Percentiles rank a stretch among this genome's conserved stretches.
phyloP scores from a whole-genome alignment of 768 basidiomycete species.

The Pisolithus tinctorius region DNA sequence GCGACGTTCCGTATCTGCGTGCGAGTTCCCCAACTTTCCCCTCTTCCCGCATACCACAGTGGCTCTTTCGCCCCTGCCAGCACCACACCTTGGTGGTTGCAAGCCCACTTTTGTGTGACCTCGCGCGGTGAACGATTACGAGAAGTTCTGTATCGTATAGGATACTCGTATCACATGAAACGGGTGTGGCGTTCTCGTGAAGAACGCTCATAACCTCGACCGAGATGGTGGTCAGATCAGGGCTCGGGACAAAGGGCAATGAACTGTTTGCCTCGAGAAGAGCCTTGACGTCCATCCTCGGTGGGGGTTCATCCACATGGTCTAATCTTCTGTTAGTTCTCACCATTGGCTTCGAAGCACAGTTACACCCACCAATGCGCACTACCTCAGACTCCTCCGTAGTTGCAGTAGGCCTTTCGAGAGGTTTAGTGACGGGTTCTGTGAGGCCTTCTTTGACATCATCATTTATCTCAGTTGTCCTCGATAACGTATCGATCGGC shows the following conservation, averaged over 20 bases:
- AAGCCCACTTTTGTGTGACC: conserved; percentile 57
- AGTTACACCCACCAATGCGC: conserved; percentile 27
- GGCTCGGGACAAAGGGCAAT: conserved; percentile 15
- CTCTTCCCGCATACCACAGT: conserved; percentile 52
- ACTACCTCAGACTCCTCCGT: conserved; percentile 14
- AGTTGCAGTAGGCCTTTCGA: not conserved
- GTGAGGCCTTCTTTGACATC: conserved; percentile 14
- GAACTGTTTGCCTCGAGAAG: conserved; percentile 30
- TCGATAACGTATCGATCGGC: conserved; percentile 48
- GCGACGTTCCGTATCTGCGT: conserved; percentile 60
- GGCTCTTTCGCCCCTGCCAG: conserved; percentile 60
- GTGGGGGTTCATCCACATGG: conserved; percentile 37
- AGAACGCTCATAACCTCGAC: conserved; percentile 62
- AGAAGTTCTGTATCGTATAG: conserved; percentile 75
- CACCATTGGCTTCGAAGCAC: not conserved
- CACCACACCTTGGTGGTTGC: conserved; percentile 69
- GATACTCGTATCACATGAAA: conserved; percentile 41
- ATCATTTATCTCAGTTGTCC: conserved; percentile 39
- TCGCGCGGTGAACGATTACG: conserved; percentile 62
- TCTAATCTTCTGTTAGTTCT: conserved; percentile 21
- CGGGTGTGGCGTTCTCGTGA: conserved; percentile 40
- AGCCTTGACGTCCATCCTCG: conserved; percentile 40
- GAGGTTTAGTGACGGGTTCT: not conserved
- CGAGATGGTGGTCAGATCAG: conserved; percentile 53
- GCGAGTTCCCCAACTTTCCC: conserved; percentile 65